Evolutionary conservation across 1,284 basidiomycete species (phyloP).

Genomic region (Vanrija sp.): DNA sequence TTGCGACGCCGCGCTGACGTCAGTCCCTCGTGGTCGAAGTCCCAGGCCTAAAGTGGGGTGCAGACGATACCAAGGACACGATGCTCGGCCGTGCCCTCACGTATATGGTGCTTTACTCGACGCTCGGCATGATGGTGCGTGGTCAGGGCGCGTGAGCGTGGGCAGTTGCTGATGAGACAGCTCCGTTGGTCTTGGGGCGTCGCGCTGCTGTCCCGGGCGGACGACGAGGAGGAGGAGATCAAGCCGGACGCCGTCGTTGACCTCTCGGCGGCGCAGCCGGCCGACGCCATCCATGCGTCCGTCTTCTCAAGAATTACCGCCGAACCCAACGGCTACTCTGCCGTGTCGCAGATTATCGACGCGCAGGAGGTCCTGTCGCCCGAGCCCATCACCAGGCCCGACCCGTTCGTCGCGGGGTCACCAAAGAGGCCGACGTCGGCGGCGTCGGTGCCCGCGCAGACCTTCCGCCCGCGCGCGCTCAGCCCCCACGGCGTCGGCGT

Average conservation of each 20-base stretch:
- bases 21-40: slow-evolving; percentile 83
- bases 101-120: slow-evolving; percentile 87
- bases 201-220: slow-evolving; percentile 66
- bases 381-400: slow-evolving; percentile 25
- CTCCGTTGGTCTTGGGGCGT: slow-evolving; percentile 89
- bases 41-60: slow-evolving; percentile 73
- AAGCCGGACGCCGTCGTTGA: neutral
- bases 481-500: slow-evolving; percentile 7
- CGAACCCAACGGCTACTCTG: neutral
- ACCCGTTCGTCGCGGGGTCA: slow-evolving; percentile 32
- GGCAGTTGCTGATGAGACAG: slow-evolving; percentile 46
- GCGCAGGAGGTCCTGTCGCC: slow-evolving; percentile 24
- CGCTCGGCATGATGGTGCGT: slow-evolving; percentile 84
- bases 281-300: neutral
- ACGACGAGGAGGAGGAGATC: slow-evolving; percentile 48
- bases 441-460: neutral
- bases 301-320: no score
- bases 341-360: neutral
- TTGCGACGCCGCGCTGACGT: slow-evolving; percentile 46
- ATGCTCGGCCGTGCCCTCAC: slow-evolving; percentile 91
- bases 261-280: neutral
- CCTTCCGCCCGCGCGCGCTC: no score
- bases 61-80: slow-evolving; percentile 72
- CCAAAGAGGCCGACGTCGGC: neutral
- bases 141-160: no score